Conservation (phyloP, 441 rosid genomes). For the Mallotus japonicus region DNA sequence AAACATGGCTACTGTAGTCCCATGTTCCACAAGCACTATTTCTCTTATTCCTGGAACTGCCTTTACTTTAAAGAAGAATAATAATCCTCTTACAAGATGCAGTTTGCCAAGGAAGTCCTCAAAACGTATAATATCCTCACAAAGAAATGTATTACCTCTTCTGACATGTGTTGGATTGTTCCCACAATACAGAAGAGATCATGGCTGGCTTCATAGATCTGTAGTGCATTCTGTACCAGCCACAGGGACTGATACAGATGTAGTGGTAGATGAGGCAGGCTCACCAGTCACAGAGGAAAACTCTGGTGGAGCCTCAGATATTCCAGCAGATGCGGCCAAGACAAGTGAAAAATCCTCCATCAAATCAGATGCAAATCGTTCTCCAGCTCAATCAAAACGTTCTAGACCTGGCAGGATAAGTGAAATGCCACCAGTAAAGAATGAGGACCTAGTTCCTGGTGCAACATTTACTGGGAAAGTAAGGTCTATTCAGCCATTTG, state of each 20-base stretch:
- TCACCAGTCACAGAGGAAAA: constrained; percentile 44
- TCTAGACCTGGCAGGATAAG: constrained; percentile 63
- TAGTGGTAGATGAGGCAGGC: constrained; percentile 64
- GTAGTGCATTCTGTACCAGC: constrained; percentile 36
- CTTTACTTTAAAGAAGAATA: constrained; percentile 42
- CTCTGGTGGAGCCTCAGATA: constrained; percentile 37
- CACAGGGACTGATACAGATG: constrained; percentile 67
- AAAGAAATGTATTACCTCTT: constrained; percentile 46
- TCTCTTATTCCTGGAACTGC: constrained; percentile 58
- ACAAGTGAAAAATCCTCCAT: constrained; percentile 33
- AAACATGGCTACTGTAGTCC: constrained; percentile 57
- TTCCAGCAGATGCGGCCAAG: constrained; percentile 34
- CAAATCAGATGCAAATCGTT: constrained; percentile 31
- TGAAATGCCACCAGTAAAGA: constrained; percentile 71
- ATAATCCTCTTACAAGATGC: constrained; percentile 39
- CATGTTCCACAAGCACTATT: constrained; percentile 53
- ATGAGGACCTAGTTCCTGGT: constrained; percentile 66
- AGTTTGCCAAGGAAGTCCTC: constrained; percentile 47
- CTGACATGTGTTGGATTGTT: constrained; percentile 50
- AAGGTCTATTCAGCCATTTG: constrained; percentile 88
- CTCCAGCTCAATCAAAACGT: constrained; percentile 48
- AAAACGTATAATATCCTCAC: constrained; percentile 32
- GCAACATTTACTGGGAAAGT: constrained; percentile 88
- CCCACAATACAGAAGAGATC: constrained; percentile 41
- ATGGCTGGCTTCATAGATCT: constrained; percentile 38